Base-by-base conservation (phyloP, 352 stramenopile species). In the Elongisporangium undulatum region DNA sequence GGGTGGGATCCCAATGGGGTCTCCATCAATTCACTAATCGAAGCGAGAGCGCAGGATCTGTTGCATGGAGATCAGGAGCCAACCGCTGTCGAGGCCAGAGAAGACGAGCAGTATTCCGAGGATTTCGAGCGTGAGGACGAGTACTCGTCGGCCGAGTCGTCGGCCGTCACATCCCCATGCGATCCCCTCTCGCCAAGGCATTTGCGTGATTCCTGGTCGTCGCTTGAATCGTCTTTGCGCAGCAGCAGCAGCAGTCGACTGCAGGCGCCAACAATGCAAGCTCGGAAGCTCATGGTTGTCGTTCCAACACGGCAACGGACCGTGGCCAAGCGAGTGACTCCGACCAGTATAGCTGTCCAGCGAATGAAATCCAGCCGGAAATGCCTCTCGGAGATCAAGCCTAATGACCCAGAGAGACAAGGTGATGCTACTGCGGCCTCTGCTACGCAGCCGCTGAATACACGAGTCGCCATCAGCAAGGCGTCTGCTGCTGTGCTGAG, bases 401-500 rank as follows among this genome's bases (percentile, higher is more conserved):
- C n/a, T n/a, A 3, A 8, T 15, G 12, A 45, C 34, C 1, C 24
- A 16, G 39, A 26, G 23, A 34, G 49, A 20, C 2, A 2, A 23
- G 20, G 22, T 19, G 26, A 23, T 15, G 24, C 1, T 17, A n/a
- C 23, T 15, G n/a, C 5, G 9, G 49, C 50, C 0, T 5, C 20
- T 17, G 24, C 5, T 19, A 2, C 19, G 2, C 26, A 13, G 2
- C 20, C 26, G 16, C 49, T 38, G 6, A 17, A 3, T 4, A 17
- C 34, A 17, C 34, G 34, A 45, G 34, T 23, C 23, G 54, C 4
- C 20, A 53, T 67, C 24, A 75, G 55, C 53, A 70, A 62, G 48
- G 67, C 39, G 2, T 91, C 82, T 0, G 62, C 68, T 54, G 61
- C 72, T 21, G 61, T 88, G 13, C 59, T 88, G 29, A 67, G 67